Conservation (phyloP, 345 rosid species). For the Boechera retrofracta region DNA sequence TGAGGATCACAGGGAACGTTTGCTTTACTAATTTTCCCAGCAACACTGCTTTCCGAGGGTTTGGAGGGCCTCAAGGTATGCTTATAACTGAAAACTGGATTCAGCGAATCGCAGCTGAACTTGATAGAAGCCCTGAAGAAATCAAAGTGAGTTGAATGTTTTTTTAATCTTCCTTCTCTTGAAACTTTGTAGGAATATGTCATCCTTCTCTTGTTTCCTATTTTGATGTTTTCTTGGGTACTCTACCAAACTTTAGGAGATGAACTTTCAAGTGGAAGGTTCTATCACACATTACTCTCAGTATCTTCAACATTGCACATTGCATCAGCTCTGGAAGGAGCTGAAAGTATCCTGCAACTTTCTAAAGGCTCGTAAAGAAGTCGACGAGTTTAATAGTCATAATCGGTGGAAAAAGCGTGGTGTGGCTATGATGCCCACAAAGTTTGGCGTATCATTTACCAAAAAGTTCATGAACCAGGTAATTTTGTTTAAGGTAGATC, state of each 20-base stretch:
- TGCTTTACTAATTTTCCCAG: conserved; percentile 90
- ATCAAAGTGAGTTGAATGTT: conserved; percentile 59
- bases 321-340: conserved; percentile 71
- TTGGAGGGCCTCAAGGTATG: conserved; percentile 97
- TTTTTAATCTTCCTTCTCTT: not conserved
- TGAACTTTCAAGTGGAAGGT: conserved; percentile 91
- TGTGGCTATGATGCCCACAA: conserved; percentile 56
- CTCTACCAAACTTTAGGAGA: conserved; percentile 56
- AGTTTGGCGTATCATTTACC: no score
- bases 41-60: conserved; percentile 94
- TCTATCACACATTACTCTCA: conserved; percentile 79
- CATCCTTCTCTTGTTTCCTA: not conserved
- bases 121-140: conserved; percentile 76
- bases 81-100: conserved; percentile 93
- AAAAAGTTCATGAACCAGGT: no score
- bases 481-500: no score
- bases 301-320: conserved; percentile 66
- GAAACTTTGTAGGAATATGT: not conserved
- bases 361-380: conserved; percentile 61
- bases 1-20: conserved; percentile 72
- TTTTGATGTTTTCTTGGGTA: not conserved
- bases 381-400: conserved; percentile 61
- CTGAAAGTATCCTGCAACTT: conserved; percentile 69
- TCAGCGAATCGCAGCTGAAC: conserved; percentile 73
- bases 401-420: conserved; percentile 95